Base-by-base conservation (phyloP, 495 filamentous ascomycete species). In the Beverwykella pulmonaria region DNA sequence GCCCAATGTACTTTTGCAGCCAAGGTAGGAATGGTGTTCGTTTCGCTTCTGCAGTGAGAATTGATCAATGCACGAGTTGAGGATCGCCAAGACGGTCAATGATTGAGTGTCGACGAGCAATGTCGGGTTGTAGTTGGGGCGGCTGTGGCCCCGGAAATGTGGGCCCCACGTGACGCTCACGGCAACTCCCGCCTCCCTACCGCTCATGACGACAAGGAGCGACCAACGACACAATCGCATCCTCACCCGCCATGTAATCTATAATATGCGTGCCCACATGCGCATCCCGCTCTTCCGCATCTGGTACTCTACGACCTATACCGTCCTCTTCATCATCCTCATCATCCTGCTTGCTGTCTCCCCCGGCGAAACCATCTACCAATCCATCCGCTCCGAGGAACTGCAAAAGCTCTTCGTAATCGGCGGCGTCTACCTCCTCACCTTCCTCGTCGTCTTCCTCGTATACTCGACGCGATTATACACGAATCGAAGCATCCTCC, bases 391-490 rank as follows among this genome's bases (percentile, higher is more conserved):
- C 44, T 83, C 81, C 30, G 70, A 77, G 44, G 86, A 90, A 59
- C 78, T 90, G 67, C 89, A 87, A 77, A 92, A 95, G 76, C 85
- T 96, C 69, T 91, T 97, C 79, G 85, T 94, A 75, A 85, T 97
- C 75, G 87, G 85, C 19, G 88, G 91, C 49, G 83, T 83, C 69
- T 93, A 95, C 73, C 73, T 95, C 50, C 78, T 93, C 25, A 92
- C 92, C 47, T 83, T 89, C 39, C 47, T 90, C 23, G 72, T 93
- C 55, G 82, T 90, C 26, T 74, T 86, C 39, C 84, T 96, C 46
- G 86, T 98, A 66, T 98, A 97, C 67, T 84, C 88, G 32, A 86
- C 86, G 26, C 82, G 95, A n/a, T 84, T 98, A n/a, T 97, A 92
- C 76, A 90, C 92, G 26, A 93, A 89, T 71, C 85, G 91, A 39